Evolutionary conservation across 1,284 basidiomycete genomes (phyloP), one percentile per base, ranked within the genome.

Genomic region (Ustilago nuda): DNA sequence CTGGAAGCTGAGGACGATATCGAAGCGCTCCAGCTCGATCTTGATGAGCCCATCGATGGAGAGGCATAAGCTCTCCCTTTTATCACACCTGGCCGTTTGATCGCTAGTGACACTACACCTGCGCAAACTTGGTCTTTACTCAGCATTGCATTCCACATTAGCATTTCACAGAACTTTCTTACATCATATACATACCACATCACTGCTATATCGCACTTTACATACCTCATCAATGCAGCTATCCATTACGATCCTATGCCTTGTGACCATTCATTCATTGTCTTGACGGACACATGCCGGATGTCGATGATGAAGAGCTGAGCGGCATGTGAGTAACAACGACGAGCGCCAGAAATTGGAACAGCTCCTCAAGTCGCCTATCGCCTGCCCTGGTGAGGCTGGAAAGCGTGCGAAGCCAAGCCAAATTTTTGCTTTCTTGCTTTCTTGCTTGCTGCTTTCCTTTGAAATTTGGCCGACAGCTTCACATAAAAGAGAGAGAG

Each of bases 21-120:
- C 11, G 63, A 54, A 50, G 37, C 70, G 33, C 63, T 74, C 5
- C 62, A 66, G 62, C 60, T 74, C 39, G 72, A 74, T 15, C 52
- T 74, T 37, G 63, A 36, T 36, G 55, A 64, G 8, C 30, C 12
- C 4, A 33, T 43, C 5, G 61, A 61, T 11, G 33, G 43, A 9
- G 58, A 52, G 7, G 55, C 48, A 32, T 50, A 32, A 32, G 11
- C 11, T 50, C 30, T 4, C 17, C 35, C 9, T 8, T 19, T 8
- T 4, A 19, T 11, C 48, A 39, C 41, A 32, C 15, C 12, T 32
- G 48, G 7, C 23, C 8, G 27, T 13, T 30, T 7, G 30, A 50
- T 4, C 48, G 3, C 27, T 30, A 30, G 27, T 32, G 27, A 27
- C 1, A 15, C n/a, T 23, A 30, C 48, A 15, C 13, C 23, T 32